phyloP scores from a whole-genome alignment of 306 rosid species.

The Styphnolobium japonicum region DNA sequence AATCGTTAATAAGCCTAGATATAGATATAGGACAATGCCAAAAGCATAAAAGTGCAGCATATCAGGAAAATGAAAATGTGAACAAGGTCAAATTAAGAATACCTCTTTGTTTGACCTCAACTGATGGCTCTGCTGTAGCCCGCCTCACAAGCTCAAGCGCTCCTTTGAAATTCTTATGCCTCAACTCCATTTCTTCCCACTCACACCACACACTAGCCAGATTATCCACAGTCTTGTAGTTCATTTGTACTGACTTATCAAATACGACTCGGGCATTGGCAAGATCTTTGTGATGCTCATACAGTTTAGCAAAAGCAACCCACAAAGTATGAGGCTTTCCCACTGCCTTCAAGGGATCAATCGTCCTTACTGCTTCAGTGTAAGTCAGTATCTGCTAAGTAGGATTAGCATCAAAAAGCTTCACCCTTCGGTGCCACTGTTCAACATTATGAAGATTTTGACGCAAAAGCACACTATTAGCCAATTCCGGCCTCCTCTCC shows the following conservation, averaged over 20 bases:
- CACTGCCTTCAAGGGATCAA: constrained; percentile 92
- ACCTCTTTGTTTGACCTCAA: constrained; percentile 94
- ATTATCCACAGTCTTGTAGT: constrained; percentile 86
- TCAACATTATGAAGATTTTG: constrained; percentile 98
- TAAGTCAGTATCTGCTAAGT: constrained; percentile 87
- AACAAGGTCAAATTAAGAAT: constrained; percentile 2
- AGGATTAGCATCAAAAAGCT: constrained; percentile 94
- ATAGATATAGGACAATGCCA: not conserved
- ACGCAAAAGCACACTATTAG: constrained; percentile 84
- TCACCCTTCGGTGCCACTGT: constrained; percentile 95
- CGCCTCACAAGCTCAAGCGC: constrained; percentile 88
- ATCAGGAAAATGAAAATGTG: not conserved
- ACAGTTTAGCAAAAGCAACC: constrained; percentile 88
- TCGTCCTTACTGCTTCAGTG: constrained; percentile 92
- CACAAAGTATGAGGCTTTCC: constrained; percentile 97
- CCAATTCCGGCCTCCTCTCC: constrained; percentile 90
- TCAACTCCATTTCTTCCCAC: constrained; percentile 93
- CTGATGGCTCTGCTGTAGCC: constrained; percentile 96
- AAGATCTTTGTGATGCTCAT: constrained; percentile 71
- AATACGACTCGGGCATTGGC: constrained; percentile 89
- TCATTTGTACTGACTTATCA: constrained; percentile 92
- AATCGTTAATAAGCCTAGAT: not conserved
- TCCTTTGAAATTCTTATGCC: constrained; percentile 72
- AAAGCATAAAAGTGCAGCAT: not conserved
- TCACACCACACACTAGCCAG: constrained; percentile 95